phyloP scores from a whole-genome alignment of 228 moss, liverwort and hornwort species.

The Sphagnum fallax region DNA sequence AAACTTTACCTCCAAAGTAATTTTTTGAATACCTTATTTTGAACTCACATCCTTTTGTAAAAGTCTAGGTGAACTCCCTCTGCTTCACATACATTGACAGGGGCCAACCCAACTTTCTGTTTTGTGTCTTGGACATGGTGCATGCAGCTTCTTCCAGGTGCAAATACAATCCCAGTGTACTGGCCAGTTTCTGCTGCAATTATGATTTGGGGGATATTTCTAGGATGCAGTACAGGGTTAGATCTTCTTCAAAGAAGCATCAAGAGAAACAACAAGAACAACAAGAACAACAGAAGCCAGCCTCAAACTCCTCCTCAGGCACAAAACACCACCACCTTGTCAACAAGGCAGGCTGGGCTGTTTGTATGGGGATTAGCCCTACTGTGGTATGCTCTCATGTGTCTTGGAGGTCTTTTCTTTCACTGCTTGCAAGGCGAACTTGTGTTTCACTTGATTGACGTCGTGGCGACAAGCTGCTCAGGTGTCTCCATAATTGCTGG shows the following conservation, averaged over 20 bases:
- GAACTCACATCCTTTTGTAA: not conserved
- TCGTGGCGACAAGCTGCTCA: constrained; percentile 31
- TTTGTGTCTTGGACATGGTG: not conserved
- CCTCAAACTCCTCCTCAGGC: too few species aligned
- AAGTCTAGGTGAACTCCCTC: not conserved
- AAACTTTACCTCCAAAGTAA: not conserved
- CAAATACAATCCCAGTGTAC: constrained; percentile 12
- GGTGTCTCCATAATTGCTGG: constrained; percentile 24
- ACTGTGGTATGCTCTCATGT: constrained; percentile 35
- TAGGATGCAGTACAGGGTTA: constrained; percentile 1
- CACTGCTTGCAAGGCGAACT: constrained; percentile 29
- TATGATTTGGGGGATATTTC: constrained; percentile 15
- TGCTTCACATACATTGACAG: too few species aligned
- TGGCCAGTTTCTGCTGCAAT: constrained; percentile 20
- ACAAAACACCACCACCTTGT: too few species aligned
- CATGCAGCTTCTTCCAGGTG: constrained; percentile 18
- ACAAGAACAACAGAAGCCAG: too few species aligned
- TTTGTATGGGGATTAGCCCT: constrained; percentile 29
- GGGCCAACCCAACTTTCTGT: too few species aligned
- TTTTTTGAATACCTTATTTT: not conserved
- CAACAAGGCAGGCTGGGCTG: constrained; percentile 8
- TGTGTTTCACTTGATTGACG: constrained; percentile 24
- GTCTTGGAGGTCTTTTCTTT: constrained; percentile 27
- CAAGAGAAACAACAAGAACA: too few species aligned
- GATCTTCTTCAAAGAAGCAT: constrained; percentile 10